phyloP scores from a whole-genome alignment of 2,329 filamentous ascomycete genomes.

The Lasiodiplodia sp. region DNA sequence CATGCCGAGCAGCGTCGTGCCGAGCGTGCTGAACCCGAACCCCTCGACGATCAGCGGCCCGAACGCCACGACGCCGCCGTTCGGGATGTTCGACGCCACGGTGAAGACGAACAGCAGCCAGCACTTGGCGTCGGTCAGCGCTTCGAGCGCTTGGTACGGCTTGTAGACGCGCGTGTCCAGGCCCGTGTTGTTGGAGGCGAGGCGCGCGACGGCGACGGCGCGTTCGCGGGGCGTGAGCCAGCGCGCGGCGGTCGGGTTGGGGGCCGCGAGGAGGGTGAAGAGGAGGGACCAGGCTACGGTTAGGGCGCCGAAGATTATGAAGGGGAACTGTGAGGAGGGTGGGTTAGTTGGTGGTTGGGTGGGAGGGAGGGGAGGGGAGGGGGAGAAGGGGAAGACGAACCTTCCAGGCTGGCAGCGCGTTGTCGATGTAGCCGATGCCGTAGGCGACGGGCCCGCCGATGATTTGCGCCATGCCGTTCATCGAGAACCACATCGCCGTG shows the following conservation, averaged over 20 bases:
- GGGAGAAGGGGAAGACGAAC: slow-evolving; percentile 55
- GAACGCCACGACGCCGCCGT: slow-evolving; percentile 32
- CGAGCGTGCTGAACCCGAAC: slow-evolving; percentile 27
- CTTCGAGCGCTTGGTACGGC: slow-evolving; percentile 62
- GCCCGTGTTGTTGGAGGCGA: slow-evolving; percentile 57
- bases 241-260: slow-evolving; percentile 66
- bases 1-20: slow-evolving; percentile 31
- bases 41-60: slow-evolving; percentile 31
- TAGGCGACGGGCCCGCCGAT: slow-evolving; percentile 43
- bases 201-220: slow-evolving; percentile 70
- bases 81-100: slow-evolving; percentile 20
- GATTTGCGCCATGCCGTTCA: slow-evolving; percentile 26
- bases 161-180: slow-evolving; percentile 59
- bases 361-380: no score
- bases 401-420: slow-evolving; percentile 63
- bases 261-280: slow-evolving; percentile 58
- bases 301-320: slow-evolving; percentile 43
- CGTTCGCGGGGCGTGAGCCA: slow-evolving; percentile 72
- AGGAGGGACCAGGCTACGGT: slow-evolving; percentile 45
- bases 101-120: slow-evolving; percentile 36
- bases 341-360: no score
- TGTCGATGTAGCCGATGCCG: slow-evolving; percentile 68
- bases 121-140: slow-evolving; percentile 69
- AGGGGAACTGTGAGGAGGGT: slow-evolving; percentile 58
- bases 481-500: slow-evolving; percentile 25